Base-by-base conservation (phyloP, 192 early-diverging fungal species). In the Allomyces arbusculus region DNA sequence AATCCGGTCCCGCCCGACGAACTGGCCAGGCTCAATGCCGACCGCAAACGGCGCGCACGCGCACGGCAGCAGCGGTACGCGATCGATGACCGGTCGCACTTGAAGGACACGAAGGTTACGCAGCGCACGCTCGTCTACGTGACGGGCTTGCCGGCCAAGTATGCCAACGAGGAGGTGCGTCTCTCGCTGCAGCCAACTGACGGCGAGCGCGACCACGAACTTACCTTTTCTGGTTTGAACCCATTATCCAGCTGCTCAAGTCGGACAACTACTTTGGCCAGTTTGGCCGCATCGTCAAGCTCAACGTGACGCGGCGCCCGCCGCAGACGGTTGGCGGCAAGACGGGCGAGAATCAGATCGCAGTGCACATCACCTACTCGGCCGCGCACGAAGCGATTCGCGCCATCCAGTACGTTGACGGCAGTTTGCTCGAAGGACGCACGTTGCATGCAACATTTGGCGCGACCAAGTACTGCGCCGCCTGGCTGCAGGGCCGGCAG, bases 111-210 rank as follows among this genome's bases (percentile, higher is more conserved):
- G 70, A 73, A 94, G 23, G 92, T 99, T 2, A 91, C 96, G 8
- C 96, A 97, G 75, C 95, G 95, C 78, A 97, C 93, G 70, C 76
- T 99, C 25, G 91, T 99, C 7, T 99, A 99, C 74, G 92, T 99
- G 24, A 88, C 97, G 65, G 93, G 93, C 20, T 71, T 99, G 14
- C 91, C 90, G 25, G 71, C 87, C 14, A 91, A 86, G 67, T 73
- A 91, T 40, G 87, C 87, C 10, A 89, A 82, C 1, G 96, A 99
- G 67, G 94, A 99, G 78, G 88, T 90, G 75, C 61, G 50, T 70
- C 7, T 44, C 63, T 22, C 10, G 10, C 61, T 16, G 64, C 55
- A 0, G 16, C 63, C 28, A 26, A 23, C 68, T 61, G n/a, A 40
- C 22, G 20, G 7, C 61, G 63, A n/a, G n/a, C 45, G 12, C 24